These are phyloP conservation scores for Saksenaea oblongispora DNA, from an alignment of 371 early-diverging fungal species.

Conservation along the genomic window DNA sequence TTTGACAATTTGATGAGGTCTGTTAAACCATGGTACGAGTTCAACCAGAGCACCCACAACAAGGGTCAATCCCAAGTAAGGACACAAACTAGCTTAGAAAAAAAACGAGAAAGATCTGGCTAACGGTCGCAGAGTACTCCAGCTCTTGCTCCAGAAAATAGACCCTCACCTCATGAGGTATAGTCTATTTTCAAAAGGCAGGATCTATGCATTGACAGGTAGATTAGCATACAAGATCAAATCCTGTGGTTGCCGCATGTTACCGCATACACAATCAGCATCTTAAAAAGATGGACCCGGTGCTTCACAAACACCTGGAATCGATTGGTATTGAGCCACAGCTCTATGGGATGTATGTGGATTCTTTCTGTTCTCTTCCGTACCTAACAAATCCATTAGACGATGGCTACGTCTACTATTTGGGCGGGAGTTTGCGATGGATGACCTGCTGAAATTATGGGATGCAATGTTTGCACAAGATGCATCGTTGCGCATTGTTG, in stretches of 20 bases:
- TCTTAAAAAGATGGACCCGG: slow-evolving; percentile 68
- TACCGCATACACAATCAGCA: slow-evolving; percentile 72
- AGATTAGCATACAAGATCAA: slow-evolving; percentile 31
- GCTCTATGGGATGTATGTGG: slow-evolving; percentile 83
- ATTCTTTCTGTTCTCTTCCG: neutral
- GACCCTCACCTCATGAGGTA: neutral
- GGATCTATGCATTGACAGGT: neutral
- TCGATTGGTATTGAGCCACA: slow-evolving; percentile 88
- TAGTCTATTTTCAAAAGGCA: neutral
- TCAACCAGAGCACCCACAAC: slow-evolving; percentile 54
- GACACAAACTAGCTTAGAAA: neutral
- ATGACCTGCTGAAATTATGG: slow-evolving; percentile 80
- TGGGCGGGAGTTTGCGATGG: slow-evolving; percentile 83
- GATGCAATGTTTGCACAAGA: slow-evolving; percentile 87
- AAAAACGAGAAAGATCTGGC: too few species aligned
- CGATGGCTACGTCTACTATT: slow-evolving; percentile 94
- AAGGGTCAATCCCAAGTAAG: slow-evolving; percentile 8
- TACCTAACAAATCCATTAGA: slow-evolving; percentile 31
- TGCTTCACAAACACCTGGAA: slow-evolving; percentile 70
- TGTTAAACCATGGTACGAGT: slow-evolving; percentile 86
- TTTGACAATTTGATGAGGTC: slow-evolving; percentile 83
- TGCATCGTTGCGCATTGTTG: slow-evolving; percentile 70
- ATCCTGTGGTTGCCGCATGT: slow-evolving; percentile 78
- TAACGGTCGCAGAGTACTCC: neutral
- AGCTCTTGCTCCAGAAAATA: neutral